phyloP scores from a whole-genome alignment of 805 yeast genomes.

The Metschnikowia similis region DNA sequence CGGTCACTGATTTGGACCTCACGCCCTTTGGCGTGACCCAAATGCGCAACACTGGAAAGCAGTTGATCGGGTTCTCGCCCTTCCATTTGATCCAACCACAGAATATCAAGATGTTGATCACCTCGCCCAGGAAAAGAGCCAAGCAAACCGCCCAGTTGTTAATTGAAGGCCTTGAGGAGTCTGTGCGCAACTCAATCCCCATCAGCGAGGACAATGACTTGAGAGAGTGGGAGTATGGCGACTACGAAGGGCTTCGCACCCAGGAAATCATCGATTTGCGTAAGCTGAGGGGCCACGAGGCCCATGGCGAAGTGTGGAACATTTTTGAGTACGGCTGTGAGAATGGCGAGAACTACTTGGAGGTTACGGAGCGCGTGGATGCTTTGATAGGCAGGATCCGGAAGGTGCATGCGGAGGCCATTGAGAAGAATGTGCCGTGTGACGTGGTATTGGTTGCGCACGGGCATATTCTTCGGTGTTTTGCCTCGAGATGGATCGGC shows the following conservation, averaged over 20 bases:
- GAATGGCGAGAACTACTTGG: conserved; percentile 68
- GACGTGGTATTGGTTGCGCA: conserved; percentile 87
- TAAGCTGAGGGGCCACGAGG: conserved; percentile 50
- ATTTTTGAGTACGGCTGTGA: conserved; percentile 95
- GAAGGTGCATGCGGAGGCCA: conserved; percentile 51
- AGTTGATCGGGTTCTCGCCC: conserved; percentile 55
- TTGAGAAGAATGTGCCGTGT: conserved; percentile 49
- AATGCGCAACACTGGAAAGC: conserved; percentile 68
- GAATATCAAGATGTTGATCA: conserved; percentile 58
- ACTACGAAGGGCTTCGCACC: conserved; percentile 82
- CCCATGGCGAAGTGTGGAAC: conserved; percentile 52
- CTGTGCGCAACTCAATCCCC: conserved; percentile 39
- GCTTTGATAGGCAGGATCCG: conserved; percentile 61
- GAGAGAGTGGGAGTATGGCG: conserved; percentile 96
- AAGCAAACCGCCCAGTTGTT: conserved; percentile 66
- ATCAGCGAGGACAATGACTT: conserved; percentile 57
- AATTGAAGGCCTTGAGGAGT: conserved; percentile 44
- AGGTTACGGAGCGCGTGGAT: conserved; percentile 72
- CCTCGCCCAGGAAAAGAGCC: conserved; percentile 83
- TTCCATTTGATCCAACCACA: conserved; percentile 57
- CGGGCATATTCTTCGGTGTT: conserved; percentile 87
- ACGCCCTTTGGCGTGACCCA: conserved; percentile 76
- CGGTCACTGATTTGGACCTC: conserved; percentile 74
- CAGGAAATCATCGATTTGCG: conserved; percentile 61
- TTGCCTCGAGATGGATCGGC: conserved; percentile 85